Evolutionary conservation across 2,329 filamentous ascomycete species (phyloP).

Genomic region (Aspergillus brunneoviolaceus): DNA sequence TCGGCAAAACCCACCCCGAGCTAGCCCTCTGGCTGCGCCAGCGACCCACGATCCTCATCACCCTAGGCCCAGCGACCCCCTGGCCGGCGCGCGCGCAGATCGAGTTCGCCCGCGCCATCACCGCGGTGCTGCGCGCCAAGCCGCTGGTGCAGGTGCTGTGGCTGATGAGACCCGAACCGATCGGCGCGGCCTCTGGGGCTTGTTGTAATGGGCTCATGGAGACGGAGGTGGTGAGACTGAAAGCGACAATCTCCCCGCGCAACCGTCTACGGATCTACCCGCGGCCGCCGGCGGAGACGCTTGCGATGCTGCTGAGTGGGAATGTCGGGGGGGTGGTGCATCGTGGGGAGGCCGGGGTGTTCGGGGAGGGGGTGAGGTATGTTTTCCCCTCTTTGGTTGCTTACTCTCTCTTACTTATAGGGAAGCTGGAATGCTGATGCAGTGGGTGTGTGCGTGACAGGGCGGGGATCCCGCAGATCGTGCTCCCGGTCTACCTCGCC

Average conservation of each 20-base stretch:
- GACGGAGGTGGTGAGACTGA: background rate
- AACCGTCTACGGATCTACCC: constrained; percentile 37
- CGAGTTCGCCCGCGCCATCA: constrained; percentile 41
- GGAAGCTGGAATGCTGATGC: too few species aligned
- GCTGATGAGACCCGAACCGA: constrained; percentile 27
- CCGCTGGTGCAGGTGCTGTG: constrained; percentile 35
- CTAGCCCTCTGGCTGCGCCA: constrained; percentile 42
- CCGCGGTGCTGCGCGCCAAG: constrained; percentile 31
- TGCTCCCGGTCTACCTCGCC: constrained; percentile 51
- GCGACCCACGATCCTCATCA: constrained; percentile 46
- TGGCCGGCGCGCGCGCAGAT: constrained; percentile 28
- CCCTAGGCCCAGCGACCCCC: constrained; percentile 42
- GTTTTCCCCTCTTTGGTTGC: constrained; percentile 15
- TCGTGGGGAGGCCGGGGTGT: constrained; percentile 52
- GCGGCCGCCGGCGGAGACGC: constrained; percentile 45
- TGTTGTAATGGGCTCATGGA: too few species aligned
- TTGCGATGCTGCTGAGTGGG: constrained; percentile 34
- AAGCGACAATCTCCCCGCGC: background rate
- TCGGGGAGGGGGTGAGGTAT: constrained; percentile 48
- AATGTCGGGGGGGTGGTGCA: constrained; percentile 45
- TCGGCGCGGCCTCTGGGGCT: background rate
- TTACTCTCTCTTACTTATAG: background rate
- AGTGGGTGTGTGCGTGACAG: constrained; percentile 24
- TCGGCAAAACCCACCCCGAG: constrained; percentile 37
- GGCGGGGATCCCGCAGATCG: constrained; percentile 47